Evolutionary conservation across 78 protist genomes (phyloP).

Genomic region (Chrysochromulina parva): DNA sequence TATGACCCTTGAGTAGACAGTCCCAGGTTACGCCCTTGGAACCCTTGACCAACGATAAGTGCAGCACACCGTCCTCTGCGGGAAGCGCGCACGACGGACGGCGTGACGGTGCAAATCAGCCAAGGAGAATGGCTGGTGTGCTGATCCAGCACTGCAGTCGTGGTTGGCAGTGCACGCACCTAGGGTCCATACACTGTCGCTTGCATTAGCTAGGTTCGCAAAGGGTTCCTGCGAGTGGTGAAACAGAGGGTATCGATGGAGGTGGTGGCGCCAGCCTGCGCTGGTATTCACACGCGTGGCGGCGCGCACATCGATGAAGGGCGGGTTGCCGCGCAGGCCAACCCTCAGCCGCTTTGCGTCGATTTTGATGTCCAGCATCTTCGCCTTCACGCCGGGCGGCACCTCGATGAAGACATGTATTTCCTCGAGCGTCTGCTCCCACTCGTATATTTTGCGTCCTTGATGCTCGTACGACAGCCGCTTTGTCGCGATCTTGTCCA

Average conservation of each 20-base stretch:
- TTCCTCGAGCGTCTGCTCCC: slow-evolving; percentile 29
- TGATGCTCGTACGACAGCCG: not conserved
- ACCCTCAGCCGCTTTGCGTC: not conserved
- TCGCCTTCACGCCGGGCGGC: slow-evolving; percentile 8
- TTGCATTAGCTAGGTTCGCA: not conserved
- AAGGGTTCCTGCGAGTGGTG: not conserved
- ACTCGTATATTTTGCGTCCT: slow-evolving; percentile 9
- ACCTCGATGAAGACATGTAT: not conserved
- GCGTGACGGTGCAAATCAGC: too few species aligned
- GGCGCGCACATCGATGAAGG: not conserved
- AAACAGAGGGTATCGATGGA: too few species aligned
- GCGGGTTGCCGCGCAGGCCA: slow-evolving; percentile 7
- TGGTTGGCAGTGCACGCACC: not conserved
- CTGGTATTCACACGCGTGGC: too few species aligned
- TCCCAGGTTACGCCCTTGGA: not conserved
- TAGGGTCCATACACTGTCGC: not conserved
- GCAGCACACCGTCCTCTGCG: slow-evolving; percentile 1
- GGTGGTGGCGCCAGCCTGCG: too few species aligned
- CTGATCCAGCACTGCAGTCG: too few species aligned
- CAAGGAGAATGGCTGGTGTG: too few species aligned
- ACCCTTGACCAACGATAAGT: not conserved
- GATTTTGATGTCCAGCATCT: not conserved
- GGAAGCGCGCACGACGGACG: not conserved
- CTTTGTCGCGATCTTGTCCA: not conserved
- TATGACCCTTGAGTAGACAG: not conserved